These are phyloP conservation scores for Gossypium stocksii DNA, from an alignment of 345 rosid genomes.

Conservation along the genomic window DNA sequence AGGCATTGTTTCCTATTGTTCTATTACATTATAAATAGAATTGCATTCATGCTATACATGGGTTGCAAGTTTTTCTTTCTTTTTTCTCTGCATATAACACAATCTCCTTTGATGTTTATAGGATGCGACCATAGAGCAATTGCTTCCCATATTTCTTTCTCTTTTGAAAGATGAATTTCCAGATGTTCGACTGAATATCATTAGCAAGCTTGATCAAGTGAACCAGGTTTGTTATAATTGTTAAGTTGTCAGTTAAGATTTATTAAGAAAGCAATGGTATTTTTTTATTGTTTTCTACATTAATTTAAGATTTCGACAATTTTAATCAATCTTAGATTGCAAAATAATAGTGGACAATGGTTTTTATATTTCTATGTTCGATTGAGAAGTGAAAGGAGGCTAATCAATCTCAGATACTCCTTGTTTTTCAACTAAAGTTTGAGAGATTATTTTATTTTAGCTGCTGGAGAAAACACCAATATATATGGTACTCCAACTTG, in stretches of 20 bases:
- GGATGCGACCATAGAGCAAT: conserved; percentile 61
- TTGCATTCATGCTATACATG: not conserved
- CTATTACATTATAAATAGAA: not conserved
- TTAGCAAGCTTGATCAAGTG: conserved; percentile 67
- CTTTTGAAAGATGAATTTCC: conserved; percentile 64
- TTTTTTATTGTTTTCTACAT: not conserved
- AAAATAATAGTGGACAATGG: not conserved
- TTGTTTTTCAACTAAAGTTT: not conserved
- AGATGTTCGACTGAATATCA: conserved; percentile 56
- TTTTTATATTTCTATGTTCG: not conserved
- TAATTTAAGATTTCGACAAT: not conserved
- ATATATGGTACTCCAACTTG: not conserved
- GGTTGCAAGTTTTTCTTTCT: not conserved
- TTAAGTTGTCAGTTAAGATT: not conserved
- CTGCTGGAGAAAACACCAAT: not conserved
- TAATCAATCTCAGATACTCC: not conserved
- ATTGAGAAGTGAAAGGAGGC: not conserved
- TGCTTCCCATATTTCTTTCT: conserved; percentile 57
- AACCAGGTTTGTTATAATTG: conserved; percentile 40
- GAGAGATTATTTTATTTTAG: not conserved
- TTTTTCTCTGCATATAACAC: not conserved
- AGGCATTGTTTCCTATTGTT: not conserved
- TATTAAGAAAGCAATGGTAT: not conserved
- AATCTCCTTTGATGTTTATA: conserved; percentile 15
- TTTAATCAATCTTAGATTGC: not conserved